Evolutionary conservation across 345 rosid genomes (phyloP), one percentile per base, ranked within the genome.

Genomic region (Rhizophora mangle): DNA sequence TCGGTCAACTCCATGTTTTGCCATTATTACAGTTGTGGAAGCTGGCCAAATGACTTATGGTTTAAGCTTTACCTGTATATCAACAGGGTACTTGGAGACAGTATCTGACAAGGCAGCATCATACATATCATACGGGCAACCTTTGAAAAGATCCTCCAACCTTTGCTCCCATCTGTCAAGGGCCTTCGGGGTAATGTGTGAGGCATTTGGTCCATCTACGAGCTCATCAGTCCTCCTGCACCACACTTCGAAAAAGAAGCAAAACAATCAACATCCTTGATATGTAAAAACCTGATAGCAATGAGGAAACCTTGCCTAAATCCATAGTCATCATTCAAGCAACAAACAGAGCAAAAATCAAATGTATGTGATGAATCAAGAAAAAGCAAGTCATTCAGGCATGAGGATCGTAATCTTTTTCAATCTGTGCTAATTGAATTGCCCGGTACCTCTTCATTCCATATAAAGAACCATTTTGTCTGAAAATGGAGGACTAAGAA

Each of bases 181-280:
- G 68, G 88, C 88, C 55, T 77, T 78, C 6, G 85, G 88, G 10
- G 85, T 82, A 51, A 82, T 82, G 54, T 82, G 84, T 6, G 84
- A 57, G 9, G 88, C 85, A 39, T 82, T 82, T 5, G 85, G 85
- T 6, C 88, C 88, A 24, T 82, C 88, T 60, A 84, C 88, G 6
- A 84, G 82, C 75, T 84, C 88, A 69, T 84, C 88, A 16, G 85
- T 84, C 74, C 88, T 82, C 56, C 88, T 73, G 68, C 88, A 84
- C 88, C 88, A 84, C 60, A 84, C 88, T 84, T 72, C 60, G 19
- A 54, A 59, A 22, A 16, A 51, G 54, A 74, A 6, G 21, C 47
- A 59, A 68, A 62, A 21, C 36, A 72, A 46, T 24, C 59, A 53
- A 52, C 62, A 52, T 31, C 11, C 15, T 56, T 56, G 18, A 56